Conservation (phyloP, 2,329 filamentous ascomycete genomes). For the Arthroderma sp. region DNA sequence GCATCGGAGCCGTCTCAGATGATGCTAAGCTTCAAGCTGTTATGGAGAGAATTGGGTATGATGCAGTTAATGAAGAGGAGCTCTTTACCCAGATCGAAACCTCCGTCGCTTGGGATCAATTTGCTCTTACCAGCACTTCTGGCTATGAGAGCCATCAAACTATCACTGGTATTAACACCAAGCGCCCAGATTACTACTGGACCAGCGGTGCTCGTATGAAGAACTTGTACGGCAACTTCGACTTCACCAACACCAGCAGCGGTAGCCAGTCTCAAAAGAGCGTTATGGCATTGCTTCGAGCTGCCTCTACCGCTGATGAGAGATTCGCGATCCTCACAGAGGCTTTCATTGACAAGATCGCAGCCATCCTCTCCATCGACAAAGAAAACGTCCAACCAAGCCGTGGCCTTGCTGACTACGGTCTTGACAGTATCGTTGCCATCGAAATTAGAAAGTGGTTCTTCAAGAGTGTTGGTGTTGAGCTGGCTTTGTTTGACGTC, state of each 20-base stretch:
- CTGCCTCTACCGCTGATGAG: slow-evolving; percentile 6
- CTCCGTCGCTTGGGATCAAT: slow-evolving; percentile 9
- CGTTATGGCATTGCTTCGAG: slow-evolving; percentile 9
- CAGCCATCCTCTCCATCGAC: slow-evolving; percentile 4
- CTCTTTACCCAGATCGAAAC: slow-evolving; percentile 13
- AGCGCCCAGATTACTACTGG: slow-evolving; percentile 13
- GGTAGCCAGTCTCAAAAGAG: slow-evolving; percentile 5
- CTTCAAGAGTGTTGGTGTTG: slow-evolving; percentile 12
- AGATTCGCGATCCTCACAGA: slow-evolving; percentile 6
- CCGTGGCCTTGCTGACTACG: slow-evolving; percentile 12
- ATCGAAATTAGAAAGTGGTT: slow-evolving; percentile 17
- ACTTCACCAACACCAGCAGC: slow-evolving; percentile 8
- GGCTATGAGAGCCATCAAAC: slow-evolving; percentile 12
- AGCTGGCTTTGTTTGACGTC: slow-evolving; percentile 16
- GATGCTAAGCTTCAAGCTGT: slow-evolving; percentile 11
- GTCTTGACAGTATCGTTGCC: slow-evolving; percentile 14
- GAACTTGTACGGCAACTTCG: slow-evolving; percentile 14
- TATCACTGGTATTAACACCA: slow-evolving; percentile 14
- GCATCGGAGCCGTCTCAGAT: slow-evolving; percentile 11
- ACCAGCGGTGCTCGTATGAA: slow-evolving; percentile 10
- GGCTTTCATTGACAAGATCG: slow-evolving; percentile 11
- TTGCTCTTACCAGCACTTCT: slow-evolving; percentile 1
- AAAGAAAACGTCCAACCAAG: slow-evolving; percentile 6
- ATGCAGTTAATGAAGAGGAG: slow-evolving; percentile 14
- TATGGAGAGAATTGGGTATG: slow-evolving; percentile 14